Base-by-base conservation (phyloP, 1,284 basidiomycete species). In the Cryptococcus sp. region DNA sequence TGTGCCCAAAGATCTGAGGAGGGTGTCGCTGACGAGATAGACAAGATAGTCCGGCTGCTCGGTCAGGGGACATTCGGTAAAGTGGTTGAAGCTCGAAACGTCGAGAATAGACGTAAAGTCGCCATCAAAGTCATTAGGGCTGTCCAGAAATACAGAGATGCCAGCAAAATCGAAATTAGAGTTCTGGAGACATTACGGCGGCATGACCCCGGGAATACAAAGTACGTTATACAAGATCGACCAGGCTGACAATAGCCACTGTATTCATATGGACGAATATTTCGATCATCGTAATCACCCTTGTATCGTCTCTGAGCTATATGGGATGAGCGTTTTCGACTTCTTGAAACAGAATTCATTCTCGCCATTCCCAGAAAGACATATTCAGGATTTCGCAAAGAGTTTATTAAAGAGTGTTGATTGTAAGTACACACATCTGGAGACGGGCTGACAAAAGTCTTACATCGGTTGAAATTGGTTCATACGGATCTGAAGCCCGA, bases 51-150 rank as follows among this genome's bases (percentile, higher is more conserved):
- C 49, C 82, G 85, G 50, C 79, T 94, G 37, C 80, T 99, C 2
- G 96, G 96, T 16, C 96, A 98, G 77, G 96, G 96, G 5, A 99
- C 96, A 7, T 99, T 98, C 69, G 96, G 96, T 61, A 99, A 98
- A 76, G 96, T 99, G 24, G 93, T 98, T 50, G 91, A 98, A 72
- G 92, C 92, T 34, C 76, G 87, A 65, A 91, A 97, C 77, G 81
- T 86, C 60, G 85, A 82, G 50, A 84, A 85, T 39, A 61, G 73
- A 25, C 81, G 79, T 62, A 82, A 84, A 67, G 94, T 98, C 22
- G 96, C 96, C 40, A 92, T 99, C 80, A 99, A 99, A 82, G 93
- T 99, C 60, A 99, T 99, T 64, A 85, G 92, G 46, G 89, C 90
- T 31, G 91, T 97, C 44, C 91, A 89, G 53, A 96, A 97, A 77